Evolutionary conservation across 1,284 basidiomycete species (phyloP).

Genomic region (Porodaedalea pini): DNA sequence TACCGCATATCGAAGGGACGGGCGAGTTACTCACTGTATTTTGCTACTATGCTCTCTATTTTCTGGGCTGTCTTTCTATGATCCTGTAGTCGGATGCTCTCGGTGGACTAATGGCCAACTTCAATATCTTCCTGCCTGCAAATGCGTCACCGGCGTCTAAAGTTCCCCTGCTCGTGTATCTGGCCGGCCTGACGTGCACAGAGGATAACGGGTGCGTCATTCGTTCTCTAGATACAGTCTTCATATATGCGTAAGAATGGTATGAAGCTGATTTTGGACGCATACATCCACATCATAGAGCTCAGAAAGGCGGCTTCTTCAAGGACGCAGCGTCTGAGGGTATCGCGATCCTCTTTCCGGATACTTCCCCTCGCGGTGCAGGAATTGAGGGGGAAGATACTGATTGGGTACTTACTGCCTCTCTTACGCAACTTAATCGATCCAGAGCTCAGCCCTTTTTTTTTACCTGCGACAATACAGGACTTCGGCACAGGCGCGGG

Average conservation of each 20-base stretch:
- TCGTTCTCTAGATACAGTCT: not conserved
- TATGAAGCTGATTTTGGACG: slow-evolving; percentile 2
- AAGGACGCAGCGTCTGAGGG: slow-evolving; percentile 76
- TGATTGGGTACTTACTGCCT: slow-evolving; percentile 52
- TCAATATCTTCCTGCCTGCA: slow-evolving; percentile 89
- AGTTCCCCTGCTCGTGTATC: slow-evolving; percentile 84
- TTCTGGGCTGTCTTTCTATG: not conserved
- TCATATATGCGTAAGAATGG: not conserved
- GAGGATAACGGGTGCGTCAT: slow-evolving; percentile 84
- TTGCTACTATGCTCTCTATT: too few relatives aligned
- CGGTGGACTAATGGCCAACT: slow-evolving; percentile 74
- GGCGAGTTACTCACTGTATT: not conserved
- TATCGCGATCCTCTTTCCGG: slow-evolving; percentile 92
- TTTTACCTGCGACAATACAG: not conserved
- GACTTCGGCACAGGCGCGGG: slow-evolving; percentile 62
- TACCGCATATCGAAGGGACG: not conserved
- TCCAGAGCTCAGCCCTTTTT: not conserved
- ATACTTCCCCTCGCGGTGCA: slow-evolving; percentile 93
- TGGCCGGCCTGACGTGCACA: slow-evolving; percentile 92
- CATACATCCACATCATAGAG: slow-evolving; percentile 38
- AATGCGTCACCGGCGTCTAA: slow-evolving; percentile 48
- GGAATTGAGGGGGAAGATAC: slow-evolving; percentile 84
- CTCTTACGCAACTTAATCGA: not conserved
- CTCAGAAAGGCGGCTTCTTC: slow-evolving; percentile 87
- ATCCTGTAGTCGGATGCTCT: slow-evolving; percentile 58